phyloP scores from a whole-genome alignment of 805 yeast genomes.

The Yamadazyma nakazawae region DNA sequence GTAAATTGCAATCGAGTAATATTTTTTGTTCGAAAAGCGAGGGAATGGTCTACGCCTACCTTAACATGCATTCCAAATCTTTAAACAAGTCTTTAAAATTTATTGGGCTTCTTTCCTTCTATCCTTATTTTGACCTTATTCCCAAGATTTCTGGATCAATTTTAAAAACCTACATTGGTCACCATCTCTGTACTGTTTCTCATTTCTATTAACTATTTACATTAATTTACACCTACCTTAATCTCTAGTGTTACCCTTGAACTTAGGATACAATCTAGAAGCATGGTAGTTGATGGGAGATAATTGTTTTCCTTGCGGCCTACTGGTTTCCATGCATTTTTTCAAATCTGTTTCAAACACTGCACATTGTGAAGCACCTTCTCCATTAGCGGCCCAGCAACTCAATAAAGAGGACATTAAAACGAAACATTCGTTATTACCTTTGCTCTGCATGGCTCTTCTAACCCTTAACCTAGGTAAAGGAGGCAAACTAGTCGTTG shows the following conservation, averaged over 20 bases:
- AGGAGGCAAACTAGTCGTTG: slow-evolving; percentile 54
- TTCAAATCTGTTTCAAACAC: slow-evolving; percentile 67
- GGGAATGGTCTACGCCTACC: background rate
- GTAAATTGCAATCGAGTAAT: background rate
- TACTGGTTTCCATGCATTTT: slow-evolving; percentile 59
- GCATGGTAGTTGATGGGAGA: slow-evolving; percentile 56
- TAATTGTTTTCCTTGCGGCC: slow-evolving; percentile 37
- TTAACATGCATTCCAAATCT: no score
- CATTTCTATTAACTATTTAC: slow-evolving; percentile 1
- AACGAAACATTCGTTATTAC: slow-evolving; percentile 71
- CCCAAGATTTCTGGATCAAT: background rate
- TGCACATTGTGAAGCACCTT: slow-evolving; percentile 67
- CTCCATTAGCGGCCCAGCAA: slow-evolving; percentile 97
- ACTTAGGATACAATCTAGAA: slow-evolving; percentile 52
- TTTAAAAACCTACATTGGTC: background rate
- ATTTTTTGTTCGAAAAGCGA: background rate
- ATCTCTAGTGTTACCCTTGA: slow-evolving; percentile 44
- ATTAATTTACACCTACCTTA: slow-evolving; percentile 11
- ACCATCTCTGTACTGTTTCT: background rate
- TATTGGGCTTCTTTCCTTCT: no score
- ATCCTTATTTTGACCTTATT: no score
- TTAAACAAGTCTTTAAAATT: no score
- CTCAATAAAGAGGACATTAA: slow-evolving; percentile 80
- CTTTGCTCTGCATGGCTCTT: slow-evolving; percentile 54
- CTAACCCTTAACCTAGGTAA: slow-evolving; percentile 71